Evolutionary conservation across 371 early-diverging fungal species (phyloP).

Genomic region (Dichotomocladium elegans): DNA sequence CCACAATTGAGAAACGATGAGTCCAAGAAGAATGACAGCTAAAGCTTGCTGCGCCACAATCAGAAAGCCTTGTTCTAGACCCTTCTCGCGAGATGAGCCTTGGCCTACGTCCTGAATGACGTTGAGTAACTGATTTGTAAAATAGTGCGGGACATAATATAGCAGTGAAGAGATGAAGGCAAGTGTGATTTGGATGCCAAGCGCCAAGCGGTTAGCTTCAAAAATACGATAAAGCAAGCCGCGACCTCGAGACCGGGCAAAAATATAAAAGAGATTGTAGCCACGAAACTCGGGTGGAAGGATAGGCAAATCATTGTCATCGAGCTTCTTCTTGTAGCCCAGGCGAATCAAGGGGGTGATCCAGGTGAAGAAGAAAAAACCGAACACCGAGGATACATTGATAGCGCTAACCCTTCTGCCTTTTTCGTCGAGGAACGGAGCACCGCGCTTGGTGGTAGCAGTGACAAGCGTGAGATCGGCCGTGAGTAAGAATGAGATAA

Average conservation of each 20-base stretch:
- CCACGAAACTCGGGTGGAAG: slow-evolving; percentile 32
- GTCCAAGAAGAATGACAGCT: slow-evolving; percentile 31
- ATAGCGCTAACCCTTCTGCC: slow-evolving; percentile 14
- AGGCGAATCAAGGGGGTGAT: slow-evolving; percentile 19
- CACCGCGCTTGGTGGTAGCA: slow-evolving; percentile 23
- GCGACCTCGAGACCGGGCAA: slow-evolving; percentile 21
- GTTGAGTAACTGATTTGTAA: slow-evolving; percentile 29
- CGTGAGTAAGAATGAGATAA: slow-evolving; percentile 14
- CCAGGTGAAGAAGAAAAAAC: slow-evolving; percentile 17
- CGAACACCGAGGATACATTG: slow-evolving; percentile 13
- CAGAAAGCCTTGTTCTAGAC: slow-evolving; percentile 25
- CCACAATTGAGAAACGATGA: slow-evolving; percentile 44
- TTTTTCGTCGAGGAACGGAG: slow-evolving; percentile 31
- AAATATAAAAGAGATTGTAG: slow-evolving; percentile 26
- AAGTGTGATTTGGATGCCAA: slow-evolving; percentile 21
- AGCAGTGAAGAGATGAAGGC: slow-evolving; percentile 20
- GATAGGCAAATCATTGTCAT: slow-evolving; percentile 31
- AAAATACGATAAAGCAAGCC: slow-evolving; percentile 24
- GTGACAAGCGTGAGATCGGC: slow-evolving; percentile 28
- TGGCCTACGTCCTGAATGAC: slow-evolving; percentile 29
- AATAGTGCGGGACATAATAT: slow-evolving; percentile 37
- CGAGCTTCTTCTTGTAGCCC: slow-evolving; percentile 24
- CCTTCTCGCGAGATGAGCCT: slow-evolving; percentile 8
- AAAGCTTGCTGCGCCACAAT: slow-evolving; percentile 41
- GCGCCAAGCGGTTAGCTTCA: slow-evolving; percentile 17